Base-by-base conservation (phyloP, 495 filamentous ascomycete species). In the Amniculicola lignicola region DNA sequence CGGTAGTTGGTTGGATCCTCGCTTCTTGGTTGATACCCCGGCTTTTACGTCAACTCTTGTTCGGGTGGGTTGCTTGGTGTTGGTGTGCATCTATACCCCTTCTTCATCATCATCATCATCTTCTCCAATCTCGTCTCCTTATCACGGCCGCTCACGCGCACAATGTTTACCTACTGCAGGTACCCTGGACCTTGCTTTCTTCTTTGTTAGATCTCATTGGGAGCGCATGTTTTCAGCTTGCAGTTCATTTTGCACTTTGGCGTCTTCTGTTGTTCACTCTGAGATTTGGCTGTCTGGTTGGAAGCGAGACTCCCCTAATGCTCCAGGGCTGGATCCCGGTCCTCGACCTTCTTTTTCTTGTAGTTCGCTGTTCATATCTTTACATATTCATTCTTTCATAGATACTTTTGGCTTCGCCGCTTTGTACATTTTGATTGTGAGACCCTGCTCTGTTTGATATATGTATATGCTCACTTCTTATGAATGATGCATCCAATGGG, bases 301-400 rank as follows among this genome's bases (percentile, higher is more conserved):
- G 9, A 9, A 40, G 16, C 9, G 23, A 6, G 15, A 11, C 36
- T 40, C 19, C 45, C 31, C 40, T 63, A 63, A 63, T 63, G 38
- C 54, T 58, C 58, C 57, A 50, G 60, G 60, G 60, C 60, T 55
- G 60, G 60, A 42, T 50, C 33, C 58, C 46, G 58, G 50, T 52
- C 36, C 24, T 37, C 19, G 47, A 37, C 47, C 4, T 14, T 33
- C 7, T 7, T 46, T 52, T 47, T 35, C 23, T 47, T 53, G 37
- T 45, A 12, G 5, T 49, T 31, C 41, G 14, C 14, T 37, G 19
- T 28, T 22, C 11, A 40, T 40, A 40, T 40, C 3, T 44, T 45
- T 49, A 38, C 22, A 22, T 47, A 9, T 28, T 16, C 33, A 11
- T 10, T 21, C 28, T 38, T 50, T 24, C 7, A 35, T 7, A 35